These are phyloP conservation scores for Penicillium decumbens DNA, from an alignment of 2,329 filamentous ascomycete genomes.

Conservation along the genomic window DNA sequence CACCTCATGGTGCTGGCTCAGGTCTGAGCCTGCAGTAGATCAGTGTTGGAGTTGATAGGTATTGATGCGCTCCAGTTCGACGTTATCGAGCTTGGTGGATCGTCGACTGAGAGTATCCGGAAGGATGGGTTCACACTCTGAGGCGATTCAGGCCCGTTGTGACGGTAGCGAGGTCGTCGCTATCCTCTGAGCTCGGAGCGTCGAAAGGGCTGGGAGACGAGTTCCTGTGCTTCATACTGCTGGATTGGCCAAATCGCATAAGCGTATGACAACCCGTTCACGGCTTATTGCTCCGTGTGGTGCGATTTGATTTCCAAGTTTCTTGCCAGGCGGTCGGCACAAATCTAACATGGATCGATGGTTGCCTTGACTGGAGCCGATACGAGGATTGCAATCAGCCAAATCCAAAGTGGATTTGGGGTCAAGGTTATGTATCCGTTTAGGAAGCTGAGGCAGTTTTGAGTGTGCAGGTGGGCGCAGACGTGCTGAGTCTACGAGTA, in stretches of 20 bases:
- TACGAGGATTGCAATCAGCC: too few relatives aligned
- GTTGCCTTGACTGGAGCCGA: too few relatives aligned
- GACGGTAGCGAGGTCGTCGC: constrained; percentile 4
- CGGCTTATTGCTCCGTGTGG: too few relatives aligned
- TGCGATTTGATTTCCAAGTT: too few relatives aligned
- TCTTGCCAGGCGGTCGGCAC: too few relatives aligned
- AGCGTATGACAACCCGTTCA: too few relatives aligned
- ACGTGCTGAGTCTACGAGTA: too few relatives aligned
- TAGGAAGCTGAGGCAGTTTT: too few relatives aligned
- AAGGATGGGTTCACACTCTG: constrained; percentile 1
- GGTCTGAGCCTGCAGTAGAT: constrained; percentile 26
- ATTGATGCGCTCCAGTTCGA: constrained; percentile 29
- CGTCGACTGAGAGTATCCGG: constrained; percentile 16
- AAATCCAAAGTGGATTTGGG: too few relatives aligned
- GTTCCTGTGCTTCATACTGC: constrained; percentile 6
- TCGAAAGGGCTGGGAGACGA: background rate
- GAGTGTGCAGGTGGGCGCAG: too few relatives aligned
- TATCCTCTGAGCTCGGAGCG: background rate
- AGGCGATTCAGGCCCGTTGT: background rate
- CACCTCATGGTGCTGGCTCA: constrained; percentile 36
- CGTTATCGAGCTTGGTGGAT: constrained; percentile 17
- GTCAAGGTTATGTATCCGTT: too few relatives aligned
- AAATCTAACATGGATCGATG: too few relatives aligned
- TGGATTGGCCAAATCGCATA: background rate
- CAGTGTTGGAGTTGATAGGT: constrained; percentile 25